Percentiles rank a stretch among this genome's conserved stretches.
phyloP scores from a whole-genome alignment of 1,284 basidiomycete genomes.

The Schizophyllum commune region DNA sequence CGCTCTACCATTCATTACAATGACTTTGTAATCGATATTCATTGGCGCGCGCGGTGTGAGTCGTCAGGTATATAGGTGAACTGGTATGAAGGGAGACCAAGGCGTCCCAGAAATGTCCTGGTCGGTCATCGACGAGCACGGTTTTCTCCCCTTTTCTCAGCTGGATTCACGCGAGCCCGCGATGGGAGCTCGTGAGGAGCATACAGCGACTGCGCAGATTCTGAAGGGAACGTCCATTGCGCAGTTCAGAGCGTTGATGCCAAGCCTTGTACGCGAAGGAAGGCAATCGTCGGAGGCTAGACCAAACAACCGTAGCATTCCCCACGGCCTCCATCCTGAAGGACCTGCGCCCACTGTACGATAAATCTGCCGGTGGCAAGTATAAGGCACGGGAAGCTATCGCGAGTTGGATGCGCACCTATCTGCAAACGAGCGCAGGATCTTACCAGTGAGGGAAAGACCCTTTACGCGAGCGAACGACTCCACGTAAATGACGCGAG shows the following conservation, averaged over 20 bases:
- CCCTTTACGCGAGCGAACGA: conserved; percentile 86
- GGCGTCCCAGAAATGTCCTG: no score
- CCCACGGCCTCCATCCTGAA: conserved; percentile 31
- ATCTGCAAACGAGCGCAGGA: conserved; percentile 79
- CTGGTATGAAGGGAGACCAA: no score
- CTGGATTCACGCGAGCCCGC: no score
- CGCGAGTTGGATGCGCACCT: conserved; percentile 36
- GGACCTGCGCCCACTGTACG: conserved; percentile 76
- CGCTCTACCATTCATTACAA: no score
- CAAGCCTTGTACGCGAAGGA: background rate
- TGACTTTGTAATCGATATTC: no score
- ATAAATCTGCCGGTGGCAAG: conserved; percentile 50
- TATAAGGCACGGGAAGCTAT: conserved; percentile 7
- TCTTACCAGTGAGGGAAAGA: conserved; percentile 79
- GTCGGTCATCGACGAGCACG: no score
- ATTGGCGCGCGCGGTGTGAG: no score
- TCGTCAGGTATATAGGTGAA: no score
- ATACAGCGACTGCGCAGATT: background rate
- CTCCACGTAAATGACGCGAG: conserved; percentile 85
- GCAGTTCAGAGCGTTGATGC: background rate
- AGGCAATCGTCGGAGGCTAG: conserved; percentile 21
- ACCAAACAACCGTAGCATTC: conserved; percentile 63
- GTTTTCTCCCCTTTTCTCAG: no score
- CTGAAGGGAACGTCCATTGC: background rate
- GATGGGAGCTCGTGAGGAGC: background rate